Percentiles rank a stretch among this genome's conserved stretches.
These are phyloP conservation scores for Chenopodium album DNA, from an alignment of 148 eudicot genomes.

Conservation along the genomic window DNA sequence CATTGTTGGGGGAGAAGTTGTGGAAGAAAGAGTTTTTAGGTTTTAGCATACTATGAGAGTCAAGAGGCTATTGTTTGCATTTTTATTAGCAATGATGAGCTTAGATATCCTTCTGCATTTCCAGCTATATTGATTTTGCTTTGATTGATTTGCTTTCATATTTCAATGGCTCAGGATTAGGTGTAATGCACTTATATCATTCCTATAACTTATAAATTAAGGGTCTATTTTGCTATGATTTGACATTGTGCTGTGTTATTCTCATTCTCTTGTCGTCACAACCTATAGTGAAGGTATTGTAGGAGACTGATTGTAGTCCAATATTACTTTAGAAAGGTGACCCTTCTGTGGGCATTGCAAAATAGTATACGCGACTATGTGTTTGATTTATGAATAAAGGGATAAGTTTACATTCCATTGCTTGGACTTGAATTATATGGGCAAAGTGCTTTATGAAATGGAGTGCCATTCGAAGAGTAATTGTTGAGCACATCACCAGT, in stretches of 20 bases:
- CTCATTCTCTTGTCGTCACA: background rate
- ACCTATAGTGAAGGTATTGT: background rate
- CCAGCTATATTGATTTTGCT: background rate
- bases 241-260: background rate
- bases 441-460: background rate
- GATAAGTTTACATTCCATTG: background rate
- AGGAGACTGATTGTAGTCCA: background rate
- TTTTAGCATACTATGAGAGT: background rate
- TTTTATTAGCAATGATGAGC: no score
- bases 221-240: background rate
- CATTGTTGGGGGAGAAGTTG: background rate
- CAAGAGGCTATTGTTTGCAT: background rate
- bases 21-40: background rate
- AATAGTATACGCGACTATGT: background rate
- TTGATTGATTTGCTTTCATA: background rate
- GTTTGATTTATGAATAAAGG: background rate
- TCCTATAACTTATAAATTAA: background rate
- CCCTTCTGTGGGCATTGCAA: background rate
- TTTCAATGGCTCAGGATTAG: background rate
- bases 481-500: background rate
- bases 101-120: no score
- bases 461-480: background rate
- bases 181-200: background rate
- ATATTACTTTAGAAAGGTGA: background rate
- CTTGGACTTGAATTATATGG: background rate